Evolutionary conservation across 768 basidiomycete genomes (phyloP), one percentile per base, ranked within the genome.

Genomic region (Leccinum broughii): DNA sequence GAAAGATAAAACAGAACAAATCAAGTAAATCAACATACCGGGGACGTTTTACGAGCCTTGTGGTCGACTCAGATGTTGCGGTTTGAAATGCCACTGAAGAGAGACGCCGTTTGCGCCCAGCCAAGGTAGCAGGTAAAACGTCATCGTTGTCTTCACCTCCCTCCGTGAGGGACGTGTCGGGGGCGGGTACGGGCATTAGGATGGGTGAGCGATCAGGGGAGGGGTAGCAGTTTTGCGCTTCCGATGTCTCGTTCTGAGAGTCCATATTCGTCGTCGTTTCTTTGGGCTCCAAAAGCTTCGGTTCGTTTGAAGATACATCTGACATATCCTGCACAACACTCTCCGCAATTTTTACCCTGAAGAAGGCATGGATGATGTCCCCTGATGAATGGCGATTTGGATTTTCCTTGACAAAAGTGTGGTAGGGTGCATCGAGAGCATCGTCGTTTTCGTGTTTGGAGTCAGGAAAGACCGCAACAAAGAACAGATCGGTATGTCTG

Each of bases 311-410:
- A n/a, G 17, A n/a, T 41, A n/a, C 39, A 8, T 41, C 39, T 39
- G 39, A 39, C 48, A 49, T 24, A 49, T 49, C 48, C 13, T 72
- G 70, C 13, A 77, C 70, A 10, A 69, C 56, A 5, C 75, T 78
- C 59, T 70, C 74, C 0, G 26, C 48, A 0, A 56, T 58, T 55
- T 76, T 76, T 28, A 80, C 64, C 3, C 48, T 13, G 8, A 72
- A 50, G 8, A 78, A 77, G 5, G 72, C 67, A 1, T 72, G 64
- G 0, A 54, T 59, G 0, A 70, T 14, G 0, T 60, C 28, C 0
- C 62, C 2, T 0, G 51, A 1, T 3, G 74, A 57, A 0, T 24
- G 46, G 3, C 51, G 39, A 1, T 35, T 15, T 0, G 57, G 57
- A 57, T 68, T 65, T 50, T 64, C 63, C 8, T 70, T 37, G 0